Conservation (phyloP, 2,329 filamentous ascomycete species). For the Alternaria alternata region DNA sequence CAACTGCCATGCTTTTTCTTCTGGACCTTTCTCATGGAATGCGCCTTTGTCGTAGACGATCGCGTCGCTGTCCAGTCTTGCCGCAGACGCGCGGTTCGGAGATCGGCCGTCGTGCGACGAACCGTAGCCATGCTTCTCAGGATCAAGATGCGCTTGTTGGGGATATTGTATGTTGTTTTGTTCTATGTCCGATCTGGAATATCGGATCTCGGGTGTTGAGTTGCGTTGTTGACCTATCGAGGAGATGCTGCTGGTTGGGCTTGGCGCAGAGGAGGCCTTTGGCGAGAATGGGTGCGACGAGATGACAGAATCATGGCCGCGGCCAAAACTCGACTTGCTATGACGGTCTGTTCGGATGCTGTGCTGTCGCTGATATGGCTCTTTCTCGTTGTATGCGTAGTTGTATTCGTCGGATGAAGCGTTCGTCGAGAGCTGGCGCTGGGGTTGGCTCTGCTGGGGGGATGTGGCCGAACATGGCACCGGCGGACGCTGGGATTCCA, state of each 20-base stretch:
- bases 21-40: slow-evolving; percentile 50
- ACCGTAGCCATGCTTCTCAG: slow-evolving; percentile 40
- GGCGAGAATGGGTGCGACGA: slow-evolving; percentile 50
- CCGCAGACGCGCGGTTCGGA: slow-evolving; percentile 29
- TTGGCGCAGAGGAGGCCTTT: slow-evolving; percentile 44
- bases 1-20: slow-evolving; percentile 56
- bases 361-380: slow-evolving; percentile 27
- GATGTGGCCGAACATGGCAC: slow-evolving; percentile 36
- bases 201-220: slow-evolving; percentile 27
- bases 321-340: slow-evolving; percentile 36
- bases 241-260: slow-evolving; percentile 46
- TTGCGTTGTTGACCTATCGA: slow-evolving; percentile 29
- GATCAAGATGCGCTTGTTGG: slow-evolving; percentile 42
- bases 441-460: slow-evolving; percentile 25
- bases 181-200: slow-evolving; percentile 14
- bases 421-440: slow-evolving; percentile 16
- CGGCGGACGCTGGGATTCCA: slow-evolving; percentile 45
- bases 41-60: slow-evolving; percentile 48
- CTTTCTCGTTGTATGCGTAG: slow-evolving; percentile 37
- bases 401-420: slow-evolving; percentile 23
- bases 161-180: slow-evolving; percentile 27
- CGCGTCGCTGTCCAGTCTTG: slow-evolving; percentile 30
- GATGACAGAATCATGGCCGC: slow-evolving; percentile 49
- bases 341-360: slow-evolving; percentile 25
- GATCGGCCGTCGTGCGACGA: slow-evolving; percentile 31